Conservation (phyloP, 805 yeast genomes). For the Lipomyces sp. region DNA sequence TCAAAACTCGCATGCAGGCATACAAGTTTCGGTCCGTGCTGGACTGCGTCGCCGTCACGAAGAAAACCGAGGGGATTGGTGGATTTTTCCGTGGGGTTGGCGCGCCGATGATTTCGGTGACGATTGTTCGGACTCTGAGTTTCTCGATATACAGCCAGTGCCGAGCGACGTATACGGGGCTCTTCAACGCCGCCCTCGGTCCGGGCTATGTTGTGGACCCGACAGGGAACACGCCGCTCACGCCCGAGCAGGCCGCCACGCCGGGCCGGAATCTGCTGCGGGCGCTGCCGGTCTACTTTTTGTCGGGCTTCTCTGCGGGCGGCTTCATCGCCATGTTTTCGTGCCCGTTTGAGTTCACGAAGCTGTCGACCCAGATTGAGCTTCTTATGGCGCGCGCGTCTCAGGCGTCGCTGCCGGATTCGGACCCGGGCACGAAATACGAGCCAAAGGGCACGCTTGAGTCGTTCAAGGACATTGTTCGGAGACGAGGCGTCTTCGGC, state of each 20-base stretch:
- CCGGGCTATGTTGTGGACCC: slow-evolving; percentile 18
- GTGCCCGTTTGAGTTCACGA: slow-evolving; percentile 83
- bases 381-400: slow-evolving; percentile 39
- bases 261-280: slow-evolving; percentile 20
- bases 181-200: slow-evolving; percentile 6
- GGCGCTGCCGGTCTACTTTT: slow-evolving; percentile 29
- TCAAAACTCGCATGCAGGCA: slow-evolving; percentile 83
- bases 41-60: slow-evolving; percentile 57
- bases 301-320: slow-evolving; percentile 67
- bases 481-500: slow-evolving; percentile 58
- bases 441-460: slow-evolving; percentile 40
- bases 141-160: slow-evolving; percentile 59
- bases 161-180: slow-evolving; percentile 43
- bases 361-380: slow-evolving; percentile 72
- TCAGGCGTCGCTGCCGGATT: slow-evolving; percentile 36
- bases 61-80: slow-evolving; percentile 56
- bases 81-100: slow-evolving; percentile 73
- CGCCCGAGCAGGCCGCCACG: slow-evolving; percentile 12
- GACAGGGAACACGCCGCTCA: slow-evolving; percentile 8
- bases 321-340: slow-evolving; percentile 60
- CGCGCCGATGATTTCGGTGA: slow-evolving; percentile 30
- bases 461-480: slow-evolving; percentile 53
- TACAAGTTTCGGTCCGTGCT: slow-evolving; percentile 56
- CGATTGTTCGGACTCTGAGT: slow-evolving; percentile 57
- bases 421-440: slow-evolving; percentile 33